Conservation (phyloP, 2,329 filamentous ascomycete genomes). For the Dactylella cylindrospora region DNA sequence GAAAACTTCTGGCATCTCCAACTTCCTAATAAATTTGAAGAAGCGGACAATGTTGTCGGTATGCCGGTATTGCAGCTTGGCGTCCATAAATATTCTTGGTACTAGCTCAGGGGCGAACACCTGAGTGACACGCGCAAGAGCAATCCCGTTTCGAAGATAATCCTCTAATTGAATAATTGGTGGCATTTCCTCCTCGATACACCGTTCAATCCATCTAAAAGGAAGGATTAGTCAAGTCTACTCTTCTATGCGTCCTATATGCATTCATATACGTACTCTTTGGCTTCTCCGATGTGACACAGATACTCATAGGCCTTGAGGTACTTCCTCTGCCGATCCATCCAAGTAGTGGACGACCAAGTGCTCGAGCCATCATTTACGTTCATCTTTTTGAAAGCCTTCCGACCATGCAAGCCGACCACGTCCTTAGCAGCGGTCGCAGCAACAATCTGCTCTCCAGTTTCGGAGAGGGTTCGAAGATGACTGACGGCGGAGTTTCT, state of each 20-base stretch:
- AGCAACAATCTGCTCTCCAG: slow-evolving; percentile 74
- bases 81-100: slow-evolving; percentile 79
- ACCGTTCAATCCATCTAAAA: slow-evolving; percentile 79
- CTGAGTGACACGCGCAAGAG: slow-evolving; percentile 89
- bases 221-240: slow-evolving; percentile 10
- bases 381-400: slow-evolving; percentile 60
- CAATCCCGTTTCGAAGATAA: slow-evolving; percentile 86
- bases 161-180: slow-evolving; percentile 94
- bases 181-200: slow-evolving; percentile 80
- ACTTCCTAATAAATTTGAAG: slow-evolving; percentile 87
- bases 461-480: slow-evolving; percentile 78
- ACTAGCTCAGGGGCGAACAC: slow-evolving; percentile 75
- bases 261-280: slow-evolving; percentile 60
- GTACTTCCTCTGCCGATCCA: slow-evolving; percentile 97
- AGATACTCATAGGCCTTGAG: slow-evolving; percentile 97
- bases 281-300: slow-evolving; percentile 97
- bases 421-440: slow-evolving; percentile 80
- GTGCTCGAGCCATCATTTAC: slow-evolving; percentile 58
- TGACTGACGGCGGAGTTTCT: slow-evolving; percentile 88
- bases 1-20: slow-evolving; percentile 90
- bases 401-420: slow-evolving; percentile 78
- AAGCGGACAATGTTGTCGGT: slow-evolving; percentile 98
- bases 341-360: slow-evolving; percentile 89
- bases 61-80: slow-evolving; percentile 86
- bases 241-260: not conserved